These are phyloP conservation scores for Cladophialophora carrionii DNA, from an alignment of 2,329 filamentous ascomycete species.

Conservation along the genomic window DNA sequence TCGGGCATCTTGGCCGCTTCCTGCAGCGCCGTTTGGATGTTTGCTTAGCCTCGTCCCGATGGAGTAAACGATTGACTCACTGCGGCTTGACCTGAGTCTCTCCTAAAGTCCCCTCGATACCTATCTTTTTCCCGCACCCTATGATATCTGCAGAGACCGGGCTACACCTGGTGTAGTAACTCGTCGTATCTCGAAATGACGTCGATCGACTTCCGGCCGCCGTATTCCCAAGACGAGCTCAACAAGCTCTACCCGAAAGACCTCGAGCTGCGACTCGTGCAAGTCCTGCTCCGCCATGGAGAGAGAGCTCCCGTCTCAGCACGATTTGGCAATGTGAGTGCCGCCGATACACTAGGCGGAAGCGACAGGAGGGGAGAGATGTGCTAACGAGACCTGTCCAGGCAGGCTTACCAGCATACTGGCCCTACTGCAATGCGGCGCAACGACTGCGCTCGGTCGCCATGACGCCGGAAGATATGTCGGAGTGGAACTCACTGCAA, in stretches of 20 bases:
- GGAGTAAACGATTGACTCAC: neutral
- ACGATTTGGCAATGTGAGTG: constrained; percentile 75
- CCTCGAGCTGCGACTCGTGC: constrained; percentile 84
- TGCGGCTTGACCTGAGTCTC: neutral
- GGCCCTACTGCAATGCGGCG: constrained; percentile 87
- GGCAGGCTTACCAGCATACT: constrained; percentile 61
- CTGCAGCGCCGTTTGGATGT: neutral
- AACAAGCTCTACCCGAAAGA: constrained; percentile 75
- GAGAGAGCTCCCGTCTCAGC: constrained; percentile 82
- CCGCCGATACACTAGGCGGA: neutral
- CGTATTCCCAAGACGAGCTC: constrained; percentile 82
- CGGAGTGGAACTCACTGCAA: constrained; percentile 61
- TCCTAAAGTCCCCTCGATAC: neutral
- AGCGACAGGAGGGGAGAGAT: neutral
- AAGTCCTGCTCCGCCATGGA: constrained; percentile 65
- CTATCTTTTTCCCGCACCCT: neutral
- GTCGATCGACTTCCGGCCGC: constrained; percentile 70
- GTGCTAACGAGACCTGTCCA: constrained; percentile 36
- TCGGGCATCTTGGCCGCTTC: neutral
- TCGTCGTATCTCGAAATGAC: constrained; percentile 63
- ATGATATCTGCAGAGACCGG: constrained; percentile 12
- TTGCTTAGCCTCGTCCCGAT: neutral
- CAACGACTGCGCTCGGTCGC: constrained; percentile 69
- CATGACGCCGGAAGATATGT: constrained; percentile 57
- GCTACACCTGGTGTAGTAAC: constrained; percentile 11